phyloP scores from a whole-genome alignment of 805 yeast genomes.

The Yamadazyma takamatsuzukensis region DNA sequence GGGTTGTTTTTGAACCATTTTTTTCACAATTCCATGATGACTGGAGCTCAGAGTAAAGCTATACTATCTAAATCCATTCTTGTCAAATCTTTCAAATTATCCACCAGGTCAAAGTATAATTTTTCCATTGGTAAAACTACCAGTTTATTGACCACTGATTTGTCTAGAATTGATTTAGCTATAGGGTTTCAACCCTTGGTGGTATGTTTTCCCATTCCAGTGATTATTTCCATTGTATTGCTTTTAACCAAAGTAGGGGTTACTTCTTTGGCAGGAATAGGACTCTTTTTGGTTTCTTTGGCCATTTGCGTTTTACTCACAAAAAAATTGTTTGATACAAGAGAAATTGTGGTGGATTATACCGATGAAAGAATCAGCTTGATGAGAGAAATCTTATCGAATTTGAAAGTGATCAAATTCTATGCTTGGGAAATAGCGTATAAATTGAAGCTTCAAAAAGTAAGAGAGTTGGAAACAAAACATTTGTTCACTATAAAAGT shows the following conservation, averaged over 20 bases:
- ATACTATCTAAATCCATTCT: conserved; percentile 37
- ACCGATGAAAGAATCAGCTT: conserved; percentile 42
- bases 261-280: conserved; percentile 39
- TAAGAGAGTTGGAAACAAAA: conserved; percentile 39
- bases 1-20: conserved; percentile 40
- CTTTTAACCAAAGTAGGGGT: conserved; percentile 37
- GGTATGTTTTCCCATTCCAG: conserved; percentile 41
- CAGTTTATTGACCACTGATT: conserved; percentile 40
- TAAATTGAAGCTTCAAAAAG: conserved; percentile 28
- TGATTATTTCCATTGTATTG: conserved; percentile 34
- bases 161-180: conserved; percentile 42
- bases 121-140: conserved; percentile 40
- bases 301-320: conserved; percentile 32
- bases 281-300: conserved; percentile 34
- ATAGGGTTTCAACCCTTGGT: conserved; percentile 42
- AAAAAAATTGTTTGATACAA: conserved; percentile 28
- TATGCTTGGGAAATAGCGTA: conserved; percentile 48
- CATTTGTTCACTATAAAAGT: conserved; percentile 39
- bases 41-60: conserved; percentile 40
- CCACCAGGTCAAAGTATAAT: conserved; percentile 27
- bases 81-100: conserved; percentile 35
- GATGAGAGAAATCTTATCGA: conserved; percentile 40
- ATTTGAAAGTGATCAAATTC: conserved; percentile 41
- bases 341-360: conserved; percentile 33
- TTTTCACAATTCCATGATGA: conserved; percentile 40